phyloP scores from a whole-genome alignment of 2,329 filamentous ascomycete genomes.

The Ceratocystis smalleyi region DNA sequence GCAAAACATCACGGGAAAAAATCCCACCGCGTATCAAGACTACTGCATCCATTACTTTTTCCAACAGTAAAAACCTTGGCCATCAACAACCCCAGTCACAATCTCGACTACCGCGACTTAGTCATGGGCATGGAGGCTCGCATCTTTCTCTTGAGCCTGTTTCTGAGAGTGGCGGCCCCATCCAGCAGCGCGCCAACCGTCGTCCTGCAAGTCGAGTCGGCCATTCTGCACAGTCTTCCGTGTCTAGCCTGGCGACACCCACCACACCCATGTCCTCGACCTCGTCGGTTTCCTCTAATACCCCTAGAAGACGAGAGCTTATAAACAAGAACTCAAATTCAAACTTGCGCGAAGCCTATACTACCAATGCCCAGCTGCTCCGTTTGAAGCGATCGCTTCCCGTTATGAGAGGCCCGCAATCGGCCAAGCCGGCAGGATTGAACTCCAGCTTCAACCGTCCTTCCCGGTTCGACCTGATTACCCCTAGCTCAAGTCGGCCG shows the following conservation, averaged over 20 bases:
- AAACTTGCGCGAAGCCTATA: slow-evolving; percentile 43
- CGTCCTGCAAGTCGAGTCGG: slow-evolving; percentile 52
- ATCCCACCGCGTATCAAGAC: slow-evolving; percentile 59
- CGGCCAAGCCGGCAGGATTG: slow-evolving; percentile 35
- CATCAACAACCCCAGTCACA: slow-evolving; percentile 19
- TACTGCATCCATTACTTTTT: slow-evolving; percentile 79
- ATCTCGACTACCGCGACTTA: slow-evolving; percentile 68
- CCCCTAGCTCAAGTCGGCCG: slow-evolving; percentile 8
- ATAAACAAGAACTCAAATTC: slow-evolving; percentile 38
- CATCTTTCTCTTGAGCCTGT: slow-evolving; percentile 77
- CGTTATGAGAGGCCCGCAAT: slow-evolving; percentile 35
- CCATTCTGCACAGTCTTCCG: slow-evolving; percentile 54
- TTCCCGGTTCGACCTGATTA: slow-evolving; percentile 21
- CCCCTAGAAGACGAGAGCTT: slow-evolving; percentile 46
- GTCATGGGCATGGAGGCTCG: slow-evolving; percentile 45
- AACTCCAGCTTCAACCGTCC: slow-evolving; percentile 38
- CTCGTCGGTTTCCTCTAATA: slow-evolving; percentile 31
- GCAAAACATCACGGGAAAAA: slow-evolving; percentile 54
- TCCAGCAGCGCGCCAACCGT: slow-evolving; percentile 38
- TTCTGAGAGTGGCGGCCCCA: slow-evolving; percentile 69
- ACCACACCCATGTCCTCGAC: slow-evolving; percentile 39
- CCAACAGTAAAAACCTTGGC: slow-evolving; percentile 48
- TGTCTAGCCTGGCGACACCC: slow-evolving; percentile 47
- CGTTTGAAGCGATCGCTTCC: slow-evolving; percentile 51
- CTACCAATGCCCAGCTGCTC: slow-evolving; percentile 48